Percentiles rank a stretch among this genome's conserved stretches.
phyloP scores from a whole-genome alignment of 352 stramenopile genomes.

The Globisporangium rhizosaccharum region DNA sequence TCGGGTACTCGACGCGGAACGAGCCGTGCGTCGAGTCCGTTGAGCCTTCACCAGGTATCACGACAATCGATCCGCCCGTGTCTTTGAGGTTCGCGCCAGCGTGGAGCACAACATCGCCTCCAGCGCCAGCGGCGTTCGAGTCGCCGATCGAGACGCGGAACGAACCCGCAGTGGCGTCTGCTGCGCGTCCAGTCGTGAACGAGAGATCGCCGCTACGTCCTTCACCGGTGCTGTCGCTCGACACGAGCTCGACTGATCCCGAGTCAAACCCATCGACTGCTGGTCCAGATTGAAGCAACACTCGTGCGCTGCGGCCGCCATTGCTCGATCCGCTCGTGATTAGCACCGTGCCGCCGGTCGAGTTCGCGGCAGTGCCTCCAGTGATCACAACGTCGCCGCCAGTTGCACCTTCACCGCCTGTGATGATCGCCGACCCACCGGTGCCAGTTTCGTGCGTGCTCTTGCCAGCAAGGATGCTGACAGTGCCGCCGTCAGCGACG shows the following conservation, averaged over 20 bases:
- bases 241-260: slow-evolving; percentile 26
- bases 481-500: slow-evolving; percentile 7
- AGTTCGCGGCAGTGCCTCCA: slow-evolving; percentile 12
- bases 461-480: slow-evolving; percentile 20
- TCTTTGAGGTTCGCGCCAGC: slow-evolving; percentile 28
- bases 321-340: slow-evolving; percentile 21
- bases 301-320: slow-evolving; percentile 6
- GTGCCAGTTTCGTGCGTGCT: slow-evolving; percentile 23
- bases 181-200: slow-evolving; percentile 26
- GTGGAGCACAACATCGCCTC: slow-evolving; percentile 26
- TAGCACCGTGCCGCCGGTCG: slow-evolving; percentile 17
- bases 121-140: slow-evolving; percentile 19
- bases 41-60: slow-evolving; percentile 30
- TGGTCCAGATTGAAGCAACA: slow-evolving; percentile 21
- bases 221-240: slow-evolving; percentile 15
- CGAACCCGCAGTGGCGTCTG: slow-evolving; percentile 21
- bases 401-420: slow-evolving; percentile 20
- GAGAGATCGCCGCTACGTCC: slow-evolving; percentile 35
- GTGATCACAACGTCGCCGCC: slow-evolving; percentile 23
- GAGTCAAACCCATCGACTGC: slow-evolving; percentile 20
- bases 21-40: slow-evolving; percentile 18
- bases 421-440: slow-evolving; percentile 24
- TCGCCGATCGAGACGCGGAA: slow-evolving; percentile 34
- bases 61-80: slow-evolving; percentile 33
- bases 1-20: slow-evolving; percentile 40